A percentile compares a stretch with the other conserved stretches of the same genome.
Evolutionary conservation across 306 rosid genomes (phyloP).

Genomic region (Vigna hirtella): DNA sequence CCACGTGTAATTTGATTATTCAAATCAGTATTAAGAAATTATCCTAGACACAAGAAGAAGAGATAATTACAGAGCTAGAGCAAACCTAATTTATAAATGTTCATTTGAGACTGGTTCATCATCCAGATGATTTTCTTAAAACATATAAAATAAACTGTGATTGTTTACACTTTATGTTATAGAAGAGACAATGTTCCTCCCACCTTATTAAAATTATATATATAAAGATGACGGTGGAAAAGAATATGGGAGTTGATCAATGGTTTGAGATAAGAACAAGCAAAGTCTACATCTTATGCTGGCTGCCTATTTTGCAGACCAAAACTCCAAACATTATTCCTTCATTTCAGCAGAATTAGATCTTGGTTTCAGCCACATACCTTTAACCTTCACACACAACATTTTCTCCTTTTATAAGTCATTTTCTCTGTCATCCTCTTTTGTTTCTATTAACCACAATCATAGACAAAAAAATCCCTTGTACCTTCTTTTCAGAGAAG

Average conservation of each 20-base stretch:
- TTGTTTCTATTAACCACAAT: conserved; percentile 49
- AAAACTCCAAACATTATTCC: conserved; percentile 44
- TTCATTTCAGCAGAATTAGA: conserved; percentile 40
- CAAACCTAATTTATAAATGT: background rate
- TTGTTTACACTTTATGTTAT: conserved; percentile 34
- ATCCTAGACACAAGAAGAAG: background rate
- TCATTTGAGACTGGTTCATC: conserved; percentile 13
- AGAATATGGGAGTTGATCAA: conserved; percentile 41
- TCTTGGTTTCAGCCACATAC: conserved; percentile 30
- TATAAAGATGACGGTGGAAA: conserved; percentile 1
- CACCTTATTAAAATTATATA: conserved; percentile 19
- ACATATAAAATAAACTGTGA: conserved; percentile 16
- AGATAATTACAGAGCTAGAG: background rate
- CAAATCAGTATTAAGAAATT: conserved; percentile 15
- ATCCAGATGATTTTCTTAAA: background rate
- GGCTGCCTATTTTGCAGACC: conserved; percentile 25
- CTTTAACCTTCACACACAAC: conserved; percentile 35
- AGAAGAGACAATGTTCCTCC: conserved; percentile 36
- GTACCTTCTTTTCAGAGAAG: conserved; percentile 48
- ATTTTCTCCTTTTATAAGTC: background rate
- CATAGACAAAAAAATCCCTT: conserved; percentile 39
- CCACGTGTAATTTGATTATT: conserved; percentile 5
- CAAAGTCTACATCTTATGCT: conserved; percentile 25
- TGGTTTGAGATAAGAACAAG: conserved; percentile 42
- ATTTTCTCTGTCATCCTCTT: conserved; percentile 37